Evolutionary conservation across 352 stramenopile species (phyloP), one percentile per base, ranked within the genome.

Genomic region (Phytophthora constricta): DNA sequence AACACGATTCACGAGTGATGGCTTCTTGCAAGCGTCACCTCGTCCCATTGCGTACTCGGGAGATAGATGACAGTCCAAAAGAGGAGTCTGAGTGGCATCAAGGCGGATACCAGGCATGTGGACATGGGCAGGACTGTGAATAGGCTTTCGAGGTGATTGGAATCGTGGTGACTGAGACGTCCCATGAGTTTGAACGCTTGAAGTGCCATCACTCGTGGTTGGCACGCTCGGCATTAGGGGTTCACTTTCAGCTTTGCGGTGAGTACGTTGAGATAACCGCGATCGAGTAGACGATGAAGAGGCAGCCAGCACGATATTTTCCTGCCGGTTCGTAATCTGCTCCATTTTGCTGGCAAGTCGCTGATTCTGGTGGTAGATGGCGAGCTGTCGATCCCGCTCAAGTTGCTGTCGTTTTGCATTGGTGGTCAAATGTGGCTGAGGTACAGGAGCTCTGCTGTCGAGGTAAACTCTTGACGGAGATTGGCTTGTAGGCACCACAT

Each of bases 31-130:
- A n/a, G 86, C 86, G 17, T 89, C 78, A 19, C 86, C 86, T 11
- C 84, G 65, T 2, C 73, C 65, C 65, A 86, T 84, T 1, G 84
- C 69, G 16, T 76, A 83, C 53, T 94, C 80, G 0, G 80, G 79
- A 28, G 86, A 92, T 20, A 94, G 45, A 50, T 92, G 85, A 48
- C 84, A 94, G 63, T 94, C 86, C 26, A 94, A 52, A 26, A 94
- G 70, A 31, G 86, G 86, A 1, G 79, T 91, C 58, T 94, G 86
- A 0, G 75, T 82, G 10, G 82, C 69, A 23, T 92, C 76, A 8
- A 92, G 63, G 0, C 86, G 86, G 49, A 94, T 84, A 37, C 86
- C 86, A 25, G 86, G 86, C 68, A 89, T 89, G 56, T 89, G 76
- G 3, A 86, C 68, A 31, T 85, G 76, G 13, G 84, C 84, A 1